phyloP scores from a whole-genome alignment of 305 asterid genomes.

The Caryopteris hybrid region DNA sequence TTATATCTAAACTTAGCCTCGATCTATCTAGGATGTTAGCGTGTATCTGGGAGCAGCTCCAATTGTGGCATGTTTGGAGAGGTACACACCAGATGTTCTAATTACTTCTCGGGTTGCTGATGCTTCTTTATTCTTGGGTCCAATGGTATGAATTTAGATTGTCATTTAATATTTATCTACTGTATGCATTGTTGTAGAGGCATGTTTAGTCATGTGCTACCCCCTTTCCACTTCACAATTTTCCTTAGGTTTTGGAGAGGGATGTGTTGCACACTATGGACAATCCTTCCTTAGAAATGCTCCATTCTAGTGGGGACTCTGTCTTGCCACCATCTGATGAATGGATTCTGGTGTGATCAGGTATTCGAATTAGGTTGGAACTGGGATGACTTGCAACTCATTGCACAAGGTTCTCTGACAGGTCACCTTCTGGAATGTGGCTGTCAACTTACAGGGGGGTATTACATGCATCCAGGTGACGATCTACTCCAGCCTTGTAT shows the following conservation, averaged over 20 bases:
- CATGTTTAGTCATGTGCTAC: conserved; percentile 9
- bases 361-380: conserved; percentile 96
- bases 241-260: conserved; percentile 9
- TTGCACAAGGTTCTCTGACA: conserved; percentile 89
- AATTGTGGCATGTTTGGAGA: conserved; percentile 81
- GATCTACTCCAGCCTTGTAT: conserved; percentile 3
- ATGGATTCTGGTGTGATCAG: conserved; percentile 35
- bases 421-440: conserved; percentile 99
- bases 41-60: conserved; percentile 98
- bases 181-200: not conserved
- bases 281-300: not conserved
- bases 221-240: not conserved
- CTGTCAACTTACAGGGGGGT: conserved; percentile 98
- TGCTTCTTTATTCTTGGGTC: conserved; percentile 90
- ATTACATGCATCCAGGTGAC: conserved; percentile 94
- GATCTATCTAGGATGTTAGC: conserved; percentile 58
- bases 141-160: conserved; percentile 60
- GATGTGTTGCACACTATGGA: not conserved
- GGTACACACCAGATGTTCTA: conserved; percentile 66
- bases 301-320: not conserved
- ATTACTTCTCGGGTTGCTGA: conserved; percentile 96
- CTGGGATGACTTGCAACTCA: conserved; percentile 76
- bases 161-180: conserved; percentile 9
- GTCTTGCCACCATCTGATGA: conserved; percentile 12
- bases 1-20: conserved; percentile 1